Evolutionary conservation across 495 filamentous ascomycete genomes (phyloP).

Genomic region (Jackrogersella minutella): DNA sequence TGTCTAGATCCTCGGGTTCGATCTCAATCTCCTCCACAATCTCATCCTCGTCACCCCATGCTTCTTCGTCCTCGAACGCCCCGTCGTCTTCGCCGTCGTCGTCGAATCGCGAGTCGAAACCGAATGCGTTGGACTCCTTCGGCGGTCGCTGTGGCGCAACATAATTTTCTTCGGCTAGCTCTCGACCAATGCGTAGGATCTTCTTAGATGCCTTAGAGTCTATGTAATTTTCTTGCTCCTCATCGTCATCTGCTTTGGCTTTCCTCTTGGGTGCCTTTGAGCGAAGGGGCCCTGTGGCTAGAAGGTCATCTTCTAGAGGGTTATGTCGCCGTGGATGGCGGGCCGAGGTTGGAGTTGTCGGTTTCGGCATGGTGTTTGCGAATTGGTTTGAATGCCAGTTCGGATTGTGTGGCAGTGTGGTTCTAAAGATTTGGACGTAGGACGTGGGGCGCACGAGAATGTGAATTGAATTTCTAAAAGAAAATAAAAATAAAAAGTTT

Average conservation of each 20-base stretch:
- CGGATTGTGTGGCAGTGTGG: not conserved
- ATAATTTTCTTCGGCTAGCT: conserved; percentile 77
- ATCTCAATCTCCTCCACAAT: conserved; percentile 80
- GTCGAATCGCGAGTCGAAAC: conserved; percentile 53
- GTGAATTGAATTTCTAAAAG: conserved; percentile 25
- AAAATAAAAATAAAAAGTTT: conserved; percentile 43
- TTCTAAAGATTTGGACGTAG: no score
- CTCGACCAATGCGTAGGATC: conserved; percentile 86
- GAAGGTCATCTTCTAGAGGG: conserved; percentile 75
- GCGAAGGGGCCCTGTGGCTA: conserved; percentile 69
- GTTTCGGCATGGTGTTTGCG: conserved; percentile 58
- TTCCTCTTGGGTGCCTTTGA: conserved; percentile 61
- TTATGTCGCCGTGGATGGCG: conserved; percentile 64
- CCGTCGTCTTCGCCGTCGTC: conserved; percentile 44
- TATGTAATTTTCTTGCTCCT: conserved; percentile 73
- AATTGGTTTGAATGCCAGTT: conserved; percentile 1
- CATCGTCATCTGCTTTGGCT: conserved; percentile 64
- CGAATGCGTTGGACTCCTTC: conserved; percentile 49
- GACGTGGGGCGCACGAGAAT: conserved; percentile 35
- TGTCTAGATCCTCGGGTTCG: conserved; percentile 86
- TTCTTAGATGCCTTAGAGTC: conserved; percentile 87
- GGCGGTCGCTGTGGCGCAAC: conserved; percentile 31
- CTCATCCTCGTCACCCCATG: conserved; percentile 76
- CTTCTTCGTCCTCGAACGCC: conserved; percentile 63
- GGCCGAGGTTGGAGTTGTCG: conserved; percentile 52